Base-by-base conservation (phyloP, 73 alveolate genomes). In the Tetrahymena malaccensis region DNA sequence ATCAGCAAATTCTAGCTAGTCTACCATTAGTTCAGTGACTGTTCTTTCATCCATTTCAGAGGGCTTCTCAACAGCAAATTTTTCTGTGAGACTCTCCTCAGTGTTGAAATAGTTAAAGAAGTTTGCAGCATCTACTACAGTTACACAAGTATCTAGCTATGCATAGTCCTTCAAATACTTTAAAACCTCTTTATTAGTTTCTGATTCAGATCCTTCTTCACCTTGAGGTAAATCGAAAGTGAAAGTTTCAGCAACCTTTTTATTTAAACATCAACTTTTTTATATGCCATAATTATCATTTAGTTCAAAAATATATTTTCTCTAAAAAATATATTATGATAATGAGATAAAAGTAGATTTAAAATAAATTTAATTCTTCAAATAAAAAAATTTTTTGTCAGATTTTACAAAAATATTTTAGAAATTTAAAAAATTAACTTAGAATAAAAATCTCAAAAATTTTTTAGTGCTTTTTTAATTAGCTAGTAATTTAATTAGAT, bases 1-100 rank as follows among this genome's bases (percentile, higher is more conserved):
- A 94, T 97, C 96, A 22, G 98, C 98, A 83, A 96, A 96, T 35
- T 96, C 98, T 12, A 96, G 93, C 93, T 96, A 95, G 84, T 96
- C 98, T 31, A 96, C 94, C 96, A 96, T 55, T 70, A 96, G 83
- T 94, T 96, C 94, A n/a, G 97, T 94, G 7, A 96, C 94, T 85
- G 95, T 94, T 56, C 96, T 96, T 50, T 96, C 96, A 50, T 96
- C 97, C 84, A 35, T 85, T 50, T 94, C 89, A 70, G 89, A 70
- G 17, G 89, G 85, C 43, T 85, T 93, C 37, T 94, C 96, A 83
- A 50, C 93, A 34, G 57, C 95, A 43, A 85, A 85, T 43, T 93
- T 94, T 94, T 96, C 97, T 57, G 85, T 95, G 43, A 83, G 85
- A 84, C 34, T 15, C 96, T 95, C 85, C 21, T 55, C 96, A 55